Base-by-base conservation (phyloP, 768 basidiomycete genomes). In the Tricholoma saponaceum region DNA sequence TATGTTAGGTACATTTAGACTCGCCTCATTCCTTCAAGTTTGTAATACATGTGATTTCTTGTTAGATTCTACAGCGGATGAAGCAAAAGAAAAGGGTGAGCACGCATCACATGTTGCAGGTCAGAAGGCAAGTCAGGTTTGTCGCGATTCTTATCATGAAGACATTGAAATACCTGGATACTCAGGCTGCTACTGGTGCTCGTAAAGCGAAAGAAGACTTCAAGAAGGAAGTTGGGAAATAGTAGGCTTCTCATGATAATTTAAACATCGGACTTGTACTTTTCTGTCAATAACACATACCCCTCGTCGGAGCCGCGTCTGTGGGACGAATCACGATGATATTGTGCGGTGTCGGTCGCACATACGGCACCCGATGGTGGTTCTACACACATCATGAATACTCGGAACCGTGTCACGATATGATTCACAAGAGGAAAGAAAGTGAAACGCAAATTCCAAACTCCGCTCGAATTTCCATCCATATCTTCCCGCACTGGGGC, bases 41-140 rank as follows among this genome's bases (percentile, higher is more conserved):
- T 55, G 26, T 39, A 30, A 44, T 20, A n/a, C 28, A 28, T n/a
- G 33, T 7, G 33, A 14, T 23, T 14, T 16, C 41, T 12, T 18
- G 28, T 20, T 43, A 82, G 81, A 69, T 9, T 58, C 70, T n/a
- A 67, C 69, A 0, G 52, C 73, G 4, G 66, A 67, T n/a, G 51
- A 74, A 33, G 62, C 68, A 0, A 72, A 77, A 55, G 55, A 74
- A 23, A 74, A 76, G 59, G 73, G 74, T 4, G 68, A 73, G 52
- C 67, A 77, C 20, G 66, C 69, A 1, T 63, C 75, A 3, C 62
- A 68, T 7, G 59, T 61, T 0, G 72, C 70, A 4, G 64, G 68
- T 25, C 69, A 77, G 60, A 79, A 78, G 58, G 68, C 69, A 5
- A 72, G 75, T 41, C 69, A 79, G 70, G 78, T 76, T 57, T 7